These are phyloP conservation scores for Alternaria sp. DNA, from an alignment of 2,329 filamentous ascomycete genomes.

Conservation along the genomic window DNA sequence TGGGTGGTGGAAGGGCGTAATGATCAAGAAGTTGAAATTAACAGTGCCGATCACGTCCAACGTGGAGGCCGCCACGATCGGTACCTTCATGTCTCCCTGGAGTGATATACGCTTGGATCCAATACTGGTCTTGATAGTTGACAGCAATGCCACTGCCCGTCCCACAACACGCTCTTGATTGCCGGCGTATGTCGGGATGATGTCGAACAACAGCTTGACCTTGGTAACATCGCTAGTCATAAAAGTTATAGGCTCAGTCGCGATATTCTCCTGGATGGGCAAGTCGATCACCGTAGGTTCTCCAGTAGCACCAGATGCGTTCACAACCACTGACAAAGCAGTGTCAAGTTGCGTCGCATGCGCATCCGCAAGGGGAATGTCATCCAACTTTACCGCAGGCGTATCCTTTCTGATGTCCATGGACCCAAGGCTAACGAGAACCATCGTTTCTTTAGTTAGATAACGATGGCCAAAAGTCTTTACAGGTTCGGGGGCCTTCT, in stretches of 20 bases:
- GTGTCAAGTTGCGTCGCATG: slow-evolving; percentile 95
- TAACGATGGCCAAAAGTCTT: slow-evolving; percentile 98
- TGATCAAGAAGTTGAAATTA: slow-evolving; percentile 96
- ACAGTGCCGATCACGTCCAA: slow-evolving; percentile 93
- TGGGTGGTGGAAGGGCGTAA: slow-evolving; percentile 92
- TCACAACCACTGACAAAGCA: slow-evolving; percentile 88
- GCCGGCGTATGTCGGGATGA: slow-evolving; percentile 94
- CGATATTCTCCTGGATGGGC: slow-evolving; percentile 91
- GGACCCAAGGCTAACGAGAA: slow-evolving; percentile 90
- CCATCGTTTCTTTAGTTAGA: slow-evolving; percentile 85
- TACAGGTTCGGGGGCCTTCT: slow-evolving; percentile 75
- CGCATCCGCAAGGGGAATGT: slow-evolving; percentile 85
- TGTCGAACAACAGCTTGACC: slow-evolving; percentile 92
- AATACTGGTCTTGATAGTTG: slow-evolving; percentile 82
- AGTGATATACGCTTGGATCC: slow-evolving; percentile 89
- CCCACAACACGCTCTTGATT: slow-evolving; percentile 82
- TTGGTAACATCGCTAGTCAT: slow-evolving; percentile 78
- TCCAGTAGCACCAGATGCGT: slow-evolving; percentile 82
- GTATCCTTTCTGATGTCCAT: slow-evolving; percentile 90
- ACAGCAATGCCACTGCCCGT: slow-evolving; percentile 86
- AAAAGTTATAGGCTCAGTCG: slow-evolving; percentile 93
- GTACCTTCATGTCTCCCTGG: slow-evolving; percentile 90
- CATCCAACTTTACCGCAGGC: slow-evolving; percentile 85
- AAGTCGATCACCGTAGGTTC: slow-evolving; percentile 91
- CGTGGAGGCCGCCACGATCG: slow-evolving; percentile 82